These are phyloP conservation scores for Alternaria sp. DNA, from an alignment of 2,329 filamentous ascomycete genomes.

Conservation along the genomic window DNA sequence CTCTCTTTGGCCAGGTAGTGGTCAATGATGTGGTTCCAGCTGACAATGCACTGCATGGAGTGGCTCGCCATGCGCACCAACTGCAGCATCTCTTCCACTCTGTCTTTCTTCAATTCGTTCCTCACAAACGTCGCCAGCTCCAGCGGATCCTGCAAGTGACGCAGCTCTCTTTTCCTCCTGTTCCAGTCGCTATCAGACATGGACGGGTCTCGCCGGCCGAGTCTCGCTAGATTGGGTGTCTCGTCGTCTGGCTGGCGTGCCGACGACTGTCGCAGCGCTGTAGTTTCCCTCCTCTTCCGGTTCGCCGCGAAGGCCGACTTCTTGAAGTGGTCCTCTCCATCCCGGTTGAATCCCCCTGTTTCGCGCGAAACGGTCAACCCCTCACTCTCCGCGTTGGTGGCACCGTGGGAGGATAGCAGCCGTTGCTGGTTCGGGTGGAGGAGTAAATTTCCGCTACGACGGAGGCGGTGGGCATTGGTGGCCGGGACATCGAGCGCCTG, in stretches of 20 bases:
- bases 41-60: slow-evolving; percentile 69
- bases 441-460: slow-evolving; percentile 27
- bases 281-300: slow-evolving; percentile 30
- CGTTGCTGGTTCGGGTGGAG: slow-evolving; percentile 25
- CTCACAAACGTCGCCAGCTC: slow-evolving; percentile 74
- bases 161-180: slow-evolving; percentile 62
- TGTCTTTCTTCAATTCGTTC: slow-evolving; percentile 63
- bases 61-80: slow-evolving; percentile 74
- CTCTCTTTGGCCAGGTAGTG: slow-evolving; percentile 69
- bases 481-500: slow-evolving; percentile 48
- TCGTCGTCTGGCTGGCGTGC: not conserved
- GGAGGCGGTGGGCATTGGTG: slow-evolving; percentile 25
- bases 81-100: slow-evolving; percentile 70
- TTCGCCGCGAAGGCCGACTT: slow-evolving; percentile 32
- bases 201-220: slow-evolving; percentile 33
- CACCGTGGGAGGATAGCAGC: slow-evolving; percentile 18
- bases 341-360: slow-evolving; percentile 15
- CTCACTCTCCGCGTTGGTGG: slow-evolving; percentile 10
- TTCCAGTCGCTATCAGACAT: slow-evolving; percentile 39
- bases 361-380: slow-evolving; percentile 8
- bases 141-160: slow-evolving; percentile 72
- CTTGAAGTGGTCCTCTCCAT: slow-evolving; percentile 33
- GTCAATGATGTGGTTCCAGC: slow-evolving; percentile 87
- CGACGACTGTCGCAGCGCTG: slow-evolving; percentile 21
- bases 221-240: slow-evolving; percentile 28